Conservation (phyloP, 305 asterid genomes). For the Fraxinus dipetala region DNA sequence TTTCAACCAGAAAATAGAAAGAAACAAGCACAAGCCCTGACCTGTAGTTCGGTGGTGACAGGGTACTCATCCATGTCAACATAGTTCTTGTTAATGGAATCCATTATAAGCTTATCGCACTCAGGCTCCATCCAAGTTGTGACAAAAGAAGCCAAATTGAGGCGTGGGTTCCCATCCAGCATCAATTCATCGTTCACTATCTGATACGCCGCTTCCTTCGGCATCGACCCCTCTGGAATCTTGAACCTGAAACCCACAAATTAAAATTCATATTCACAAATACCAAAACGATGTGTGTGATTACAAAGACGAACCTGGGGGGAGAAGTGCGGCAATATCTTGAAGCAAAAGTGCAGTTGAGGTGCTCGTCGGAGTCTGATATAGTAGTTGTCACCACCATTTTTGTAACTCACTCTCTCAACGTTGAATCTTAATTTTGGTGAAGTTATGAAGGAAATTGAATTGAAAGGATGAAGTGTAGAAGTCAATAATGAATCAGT, state of each 20-base stretch:
- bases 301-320: slow-evolving; percentile 41
- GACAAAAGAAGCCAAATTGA: slow-evolving; percentile 66
- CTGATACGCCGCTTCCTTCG: slow-evolving; percentile 78
- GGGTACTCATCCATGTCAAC: slow-evolving; percentile 83
- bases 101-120: slow-evolving; percentile 67
- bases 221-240: slow-evolving; percentile 54
- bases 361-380: slow-evolving; percentile 37
- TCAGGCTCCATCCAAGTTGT: slow-evolving; percentile 88
- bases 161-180: slow-evolving; percentile 75
- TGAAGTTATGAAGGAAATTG: not conserved
- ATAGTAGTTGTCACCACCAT: slow-evolving; percentile 48
- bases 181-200: slow-evolving; percentile 65
- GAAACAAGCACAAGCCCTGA: not conserved
- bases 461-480: not conserved
- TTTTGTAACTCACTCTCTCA: not conserved
- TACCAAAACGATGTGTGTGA: not conserved
- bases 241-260: slow-evolving; percentile 37
- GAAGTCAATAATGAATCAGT: not conserved
- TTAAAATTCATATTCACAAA: not conserved
- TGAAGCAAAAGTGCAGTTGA: slow-evolving; percentile 60
- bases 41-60: slow-evolving; percentile 80
- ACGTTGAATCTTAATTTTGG: not conserved
- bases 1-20: not conserved
- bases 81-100: slow-evolving; percentile 57
- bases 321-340: slow-evolving; percentile 54